Conservation (phyloP, 2,329 filamentous ascomycete genomes). For the Paecilomyces sp. region DNA sequence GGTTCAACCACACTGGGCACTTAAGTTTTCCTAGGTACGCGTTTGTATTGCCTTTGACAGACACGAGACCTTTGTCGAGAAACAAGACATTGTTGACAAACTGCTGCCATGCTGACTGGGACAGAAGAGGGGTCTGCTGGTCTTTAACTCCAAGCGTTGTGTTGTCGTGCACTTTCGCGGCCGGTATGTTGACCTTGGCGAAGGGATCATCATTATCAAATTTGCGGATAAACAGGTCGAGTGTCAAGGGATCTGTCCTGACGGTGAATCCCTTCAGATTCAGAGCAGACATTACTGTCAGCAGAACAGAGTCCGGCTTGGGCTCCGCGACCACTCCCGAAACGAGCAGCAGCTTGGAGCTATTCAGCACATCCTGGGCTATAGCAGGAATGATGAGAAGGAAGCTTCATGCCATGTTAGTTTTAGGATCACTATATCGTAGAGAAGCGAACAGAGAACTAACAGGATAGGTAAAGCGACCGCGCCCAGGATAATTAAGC, state of each 20-base stretch:
- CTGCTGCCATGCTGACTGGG: slow-evolving; percentile 19
- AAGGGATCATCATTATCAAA: slow-evolving; percentile 17
- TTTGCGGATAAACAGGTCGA: slow-evolving; percentile 28
- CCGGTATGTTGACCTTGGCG: slow-evolving; percentile 16
- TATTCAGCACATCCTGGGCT: slow-evolving; percentile 31
- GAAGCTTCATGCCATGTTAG: slow-evolving; percentile 21
- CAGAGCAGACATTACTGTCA: slow-evolving; percentile 29
- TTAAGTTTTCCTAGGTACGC: slow-evolving; percentile 26
- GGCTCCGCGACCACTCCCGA: slow-evolving; percentile 27
- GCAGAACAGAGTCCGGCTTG: slow-evolving; percentile 21
- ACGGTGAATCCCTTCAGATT: slow-evolving; percentile 28
- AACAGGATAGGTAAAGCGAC: slow-evolving; percentile 35
- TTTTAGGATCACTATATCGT: not conserved
- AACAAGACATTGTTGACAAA: slow-evolving; percentile 27
- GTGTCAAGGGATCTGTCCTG: slow-evolving; percentile 25
- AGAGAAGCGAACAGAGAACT: slow-evolving; percentile 6
- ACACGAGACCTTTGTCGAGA: slow-evolving; percentile 16
- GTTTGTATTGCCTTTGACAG: slow-evolving; percentile 20
- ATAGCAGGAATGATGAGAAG: slow-evolving; percentile 32
- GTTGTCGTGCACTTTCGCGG: slow-evolving; percentile 22
- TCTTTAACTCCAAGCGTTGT: slow-evolving; percentile 20
- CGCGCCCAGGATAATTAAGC: slow-evolving; percentile 26
- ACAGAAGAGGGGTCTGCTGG: slow-evolving; percentile 16
- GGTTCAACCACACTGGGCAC: slow-evolving; percentile 26
- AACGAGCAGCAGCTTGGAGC: slow-evolving; percentile 29